Evolutionary conservation across 495 filamentous ascomycete species (phyloP).

Genomic region (Darksidea phi): DNA sequence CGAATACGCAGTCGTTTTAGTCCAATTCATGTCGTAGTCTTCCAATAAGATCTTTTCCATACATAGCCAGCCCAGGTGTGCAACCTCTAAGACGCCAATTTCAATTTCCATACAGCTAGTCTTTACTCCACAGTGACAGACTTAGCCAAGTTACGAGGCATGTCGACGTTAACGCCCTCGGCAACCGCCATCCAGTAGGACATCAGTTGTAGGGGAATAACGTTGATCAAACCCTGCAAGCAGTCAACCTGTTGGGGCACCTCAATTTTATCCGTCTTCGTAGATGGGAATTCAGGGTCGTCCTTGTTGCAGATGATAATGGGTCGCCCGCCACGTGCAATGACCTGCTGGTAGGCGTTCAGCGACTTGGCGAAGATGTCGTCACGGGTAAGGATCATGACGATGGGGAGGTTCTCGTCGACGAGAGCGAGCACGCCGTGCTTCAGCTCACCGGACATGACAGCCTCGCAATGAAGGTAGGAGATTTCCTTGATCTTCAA

Average conservation of each 20-base stretch:
- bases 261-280: constrained; percentile 92
- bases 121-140: constrained; percentile 93
- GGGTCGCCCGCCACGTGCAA: constrained; percentile 87
- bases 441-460: constrained; percentile 99
- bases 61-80: constrained; percentile 28
- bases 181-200: constrained; percentile 97
- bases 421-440: constrained; percentile 96
- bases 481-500: constrained; percentile 99
- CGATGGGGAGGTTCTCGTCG: constrained; percentile 96
- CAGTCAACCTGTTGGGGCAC: constrained; percentile 93
- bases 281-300: constrained; percentile 83
- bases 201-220: constrained; percentile 95
- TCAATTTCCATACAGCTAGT: not conserved
- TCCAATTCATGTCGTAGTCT: not conserved
- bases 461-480: constrained; percentile 97
- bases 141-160: constrained; percentile 97
- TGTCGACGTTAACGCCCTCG: constrained; percentile 95
- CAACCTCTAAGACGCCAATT: constrained; percentile 32
- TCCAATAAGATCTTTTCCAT: constrained; percentile 15
- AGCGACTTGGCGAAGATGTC: constrained; percentile 94
- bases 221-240: constrained; percentile 93
- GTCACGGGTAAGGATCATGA: constrained; percentile 98
- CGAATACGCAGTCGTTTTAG: not conserved
- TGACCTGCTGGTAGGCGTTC: constrained; percentile 98
- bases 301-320: constrained; percentile 96